Evolutionary conservation across 2,329 filamentous ascomycete species (phyloP).

Genomic region (Fusarium mexicanum): DNA sequence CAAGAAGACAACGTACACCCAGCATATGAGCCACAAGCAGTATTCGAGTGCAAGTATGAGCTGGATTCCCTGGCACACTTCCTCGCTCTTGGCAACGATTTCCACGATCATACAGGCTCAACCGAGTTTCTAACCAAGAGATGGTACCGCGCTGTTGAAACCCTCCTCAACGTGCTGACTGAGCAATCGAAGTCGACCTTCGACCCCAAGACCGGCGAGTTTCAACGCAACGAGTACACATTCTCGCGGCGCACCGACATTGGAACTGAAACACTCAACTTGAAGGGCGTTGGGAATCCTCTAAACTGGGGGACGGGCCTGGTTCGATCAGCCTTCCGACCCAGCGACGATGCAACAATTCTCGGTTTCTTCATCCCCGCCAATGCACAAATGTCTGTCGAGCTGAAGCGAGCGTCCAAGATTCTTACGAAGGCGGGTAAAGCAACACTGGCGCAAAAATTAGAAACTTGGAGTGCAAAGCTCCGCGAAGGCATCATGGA

Average conservation of each 20-base stretch:
- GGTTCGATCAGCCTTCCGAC: constrained; percentile 90
- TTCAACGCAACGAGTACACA: constrained; percentile 80
- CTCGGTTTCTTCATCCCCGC: constrained; percentile 94
- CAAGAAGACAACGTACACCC: constrained; percentile 89
- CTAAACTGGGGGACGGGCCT: constrained; percentile 85
- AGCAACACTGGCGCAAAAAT: constrained; percentile 59
- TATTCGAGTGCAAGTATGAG: constrained; percentile 99
- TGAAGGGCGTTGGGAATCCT: constrained; percentile 89
- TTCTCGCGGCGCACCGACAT: constrained; percentile 83
- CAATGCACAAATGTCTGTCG: constrained; percentile 95
- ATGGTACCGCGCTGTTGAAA: constrained; percentile 82
- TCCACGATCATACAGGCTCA: constrained; percentile 81
- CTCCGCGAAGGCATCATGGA: constrained; percentile 85
- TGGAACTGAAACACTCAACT: constrained; percentile 89
- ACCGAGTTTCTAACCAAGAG: constrained; percentile 80
- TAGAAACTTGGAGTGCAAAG: constrained; percentile 66
- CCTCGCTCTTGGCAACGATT: constrained; percentile 85
- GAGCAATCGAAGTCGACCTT: constrained; percentile 87
- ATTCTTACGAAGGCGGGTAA: constrained; percentile 73
- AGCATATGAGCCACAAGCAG: constrained; percentile 80
- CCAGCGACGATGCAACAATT: constrained; percentile 94
- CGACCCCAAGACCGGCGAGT: constrained; percentile 70
- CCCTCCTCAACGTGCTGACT: constrained; percentile 76
- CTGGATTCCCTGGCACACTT: constrained; percentile 95
- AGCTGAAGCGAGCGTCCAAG: constrained; percentile 78